These are phyloP conservation scores for Epithemia pelagica DNA, from an alignment of 108 stramenopile species.

Conservation along the genomic window DNA sequence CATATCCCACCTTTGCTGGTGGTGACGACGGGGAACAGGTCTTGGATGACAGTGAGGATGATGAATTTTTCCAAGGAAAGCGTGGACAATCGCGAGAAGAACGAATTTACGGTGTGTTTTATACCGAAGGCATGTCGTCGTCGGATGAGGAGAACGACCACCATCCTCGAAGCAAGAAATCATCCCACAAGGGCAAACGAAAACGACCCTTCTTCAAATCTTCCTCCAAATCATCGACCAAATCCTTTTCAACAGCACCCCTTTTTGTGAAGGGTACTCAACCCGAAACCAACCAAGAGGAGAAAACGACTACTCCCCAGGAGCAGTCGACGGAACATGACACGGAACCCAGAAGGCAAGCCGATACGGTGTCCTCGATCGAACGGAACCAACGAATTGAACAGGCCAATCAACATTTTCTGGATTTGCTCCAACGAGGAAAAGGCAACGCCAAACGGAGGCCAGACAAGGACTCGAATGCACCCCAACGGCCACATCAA, in stretches of 20 bases:
- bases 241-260: not conserved
- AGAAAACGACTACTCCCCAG: not conserved
- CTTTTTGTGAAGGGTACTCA: not conserved
- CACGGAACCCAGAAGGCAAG: not conserved
- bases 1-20: not conserved
- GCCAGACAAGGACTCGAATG: not conserved
- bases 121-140: conserved; percentile 1
- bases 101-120: conserved; percentile 1
- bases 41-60: not conserved
- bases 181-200: not conserved
- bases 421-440: not conserved
- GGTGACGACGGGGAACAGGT: not conserved
- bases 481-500: not conserved
- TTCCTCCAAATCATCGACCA: not conserved
- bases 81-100: conserved; percentile 3
- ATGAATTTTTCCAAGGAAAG: not conserved
- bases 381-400: not conserved
- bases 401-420: not conserved
- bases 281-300: not conserved
- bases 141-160: not conserved
- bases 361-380: not conserved
- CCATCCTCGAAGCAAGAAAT: not conserved
- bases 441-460: not conserved
- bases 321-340: not conserved
- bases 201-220: not conserved